A percentile compares a stretch with the other conserved stretches of the same genome.
These are phyloP conservation scores for Ophiostoma tasmaniense DNA, from an alignment of 2,329 filamentous ascomycete species.

Conservation along the genomic window DNA sequence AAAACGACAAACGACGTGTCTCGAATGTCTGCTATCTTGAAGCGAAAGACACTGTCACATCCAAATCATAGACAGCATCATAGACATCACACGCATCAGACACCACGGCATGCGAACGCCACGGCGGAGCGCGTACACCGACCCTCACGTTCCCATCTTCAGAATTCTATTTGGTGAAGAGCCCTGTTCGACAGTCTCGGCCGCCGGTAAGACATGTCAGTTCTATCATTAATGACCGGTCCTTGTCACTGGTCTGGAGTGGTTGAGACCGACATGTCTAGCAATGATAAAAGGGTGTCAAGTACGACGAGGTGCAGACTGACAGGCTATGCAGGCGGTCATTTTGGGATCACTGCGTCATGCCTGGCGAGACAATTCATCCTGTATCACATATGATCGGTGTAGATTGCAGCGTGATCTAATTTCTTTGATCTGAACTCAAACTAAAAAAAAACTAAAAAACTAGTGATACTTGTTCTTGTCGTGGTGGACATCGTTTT, in stretches of 20 bases:
- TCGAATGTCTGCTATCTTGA: no score
- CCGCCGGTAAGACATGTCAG: background rate
- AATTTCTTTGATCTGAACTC: no score
- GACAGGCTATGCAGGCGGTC: background rate
- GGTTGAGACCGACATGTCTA: background rate
- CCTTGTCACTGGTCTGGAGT: background rate
- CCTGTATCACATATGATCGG: background rate
- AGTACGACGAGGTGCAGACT: background rate
- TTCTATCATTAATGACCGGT: background rate
- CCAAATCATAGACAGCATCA: background rate
- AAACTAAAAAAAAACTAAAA: no score
- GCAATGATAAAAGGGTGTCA: background rate
- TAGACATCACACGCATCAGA: no score
- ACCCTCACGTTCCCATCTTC: background rate
- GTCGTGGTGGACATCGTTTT: constrained; percentile 27
- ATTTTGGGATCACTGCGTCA: background rate
- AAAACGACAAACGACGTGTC: background rate
- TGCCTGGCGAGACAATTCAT: background rate
- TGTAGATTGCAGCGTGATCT: background rate
- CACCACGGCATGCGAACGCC: background rate
- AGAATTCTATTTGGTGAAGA: background rate
- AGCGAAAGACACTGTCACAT: no score
- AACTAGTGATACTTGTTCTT: constrained; percentile 25
- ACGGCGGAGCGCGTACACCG: background rate
- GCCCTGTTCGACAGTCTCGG: background rate